phyloP scores from a whole-genome alignment of 805 yeast genomes.

The Wickerhamomyces sydowiorum region DNA sequence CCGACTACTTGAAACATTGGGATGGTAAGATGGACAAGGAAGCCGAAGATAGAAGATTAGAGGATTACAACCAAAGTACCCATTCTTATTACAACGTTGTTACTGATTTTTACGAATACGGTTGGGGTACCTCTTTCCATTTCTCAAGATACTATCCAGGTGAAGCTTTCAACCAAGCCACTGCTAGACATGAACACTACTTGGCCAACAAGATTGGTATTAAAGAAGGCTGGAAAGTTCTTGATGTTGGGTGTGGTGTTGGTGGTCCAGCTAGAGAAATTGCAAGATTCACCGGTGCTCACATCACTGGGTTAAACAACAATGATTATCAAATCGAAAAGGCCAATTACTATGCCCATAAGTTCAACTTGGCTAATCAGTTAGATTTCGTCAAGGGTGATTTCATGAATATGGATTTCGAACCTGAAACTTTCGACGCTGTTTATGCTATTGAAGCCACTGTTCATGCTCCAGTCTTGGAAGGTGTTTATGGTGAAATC shows the following conservation, averaged over 20 bases:
- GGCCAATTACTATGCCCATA: slow-evolving; percentile 75
- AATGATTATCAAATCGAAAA: slow-evolving; percentile 95
- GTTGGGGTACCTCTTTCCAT: slow-evolving; percentile 99
- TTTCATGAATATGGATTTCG: slow-evolving; percentile 98
- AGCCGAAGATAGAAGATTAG: slow-evolving; percentile 68
- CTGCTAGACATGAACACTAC: slow-evolving; percentile 96
- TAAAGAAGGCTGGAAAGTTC: slow-evolving; percentile 73
- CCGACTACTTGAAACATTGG: slow-evolving; percentile 95
- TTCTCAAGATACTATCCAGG: slow-evolving; percentile 91
- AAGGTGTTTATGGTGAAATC: slow-evolving; percentile 93
- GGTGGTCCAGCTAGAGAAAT: slow-evolving; percentile 99
- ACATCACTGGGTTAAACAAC: slow-evolving; percentile 87
- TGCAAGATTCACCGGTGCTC: slow-evolving; percentile 81
- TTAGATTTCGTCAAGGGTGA: slow-evolving; percentile 91
- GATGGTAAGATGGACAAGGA: slow-evolving; percentile 77
- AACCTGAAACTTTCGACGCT: slow-evolving; percentile 85
- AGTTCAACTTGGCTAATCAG: slow-evolving; percentile 60
- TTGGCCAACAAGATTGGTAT: slow-evolving; percentile 84
- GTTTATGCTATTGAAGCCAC: slow-evolving; percentile 99
- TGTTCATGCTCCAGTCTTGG: slow-evolving; percentile 93
- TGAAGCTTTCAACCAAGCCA: slow-evolving; percentile 89
- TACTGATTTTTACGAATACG: slow-evolving; percentile 97
- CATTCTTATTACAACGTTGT: slow-evolving; percentile 95
- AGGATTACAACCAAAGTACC: slow-evolving; percentile 85
- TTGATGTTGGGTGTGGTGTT: slow-evolving; percentile 99